Evolutionary conservation across 768 basidiomycete genomes (phyloP).

Genomic region (Filobasidium wieringae): DNA sequence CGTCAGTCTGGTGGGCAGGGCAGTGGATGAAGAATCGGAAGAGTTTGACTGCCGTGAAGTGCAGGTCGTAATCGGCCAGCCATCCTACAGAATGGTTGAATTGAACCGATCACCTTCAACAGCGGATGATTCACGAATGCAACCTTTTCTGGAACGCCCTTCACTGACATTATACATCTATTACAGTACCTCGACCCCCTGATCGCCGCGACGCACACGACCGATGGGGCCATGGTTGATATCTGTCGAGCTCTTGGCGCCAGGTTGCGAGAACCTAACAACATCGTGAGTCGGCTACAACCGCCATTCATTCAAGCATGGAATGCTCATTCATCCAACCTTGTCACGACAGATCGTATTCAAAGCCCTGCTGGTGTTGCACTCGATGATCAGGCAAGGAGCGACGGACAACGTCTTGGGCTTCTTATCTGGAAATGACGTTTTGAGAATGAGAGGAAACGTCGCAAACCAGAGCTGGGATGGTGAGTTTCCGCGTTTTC

Average conservation of each 20-base stretch:
- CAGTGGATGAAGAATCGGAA: too few relatives aligned
- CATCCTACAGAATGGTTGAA: too few relatives aligned
- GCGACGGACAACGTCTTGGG: slow-evolving; percentile 81
- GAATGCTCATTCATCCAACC: not conserved
- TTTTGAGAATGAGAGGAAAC: slow-evolving; percentile 71
- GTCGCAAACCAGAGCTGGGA: slow-evolving; percentile 67
- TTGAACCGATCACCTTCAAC: not conserved
- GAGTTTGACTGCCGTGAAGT: too few relatives aligned
- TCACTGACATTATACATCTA: too few relatives aligned
- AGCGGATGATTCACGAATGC: not conserved
- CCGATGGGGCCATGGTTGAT: slow-evolving; percentile 84
- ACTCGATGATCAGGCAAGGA: slow-evolving; percentile 95
- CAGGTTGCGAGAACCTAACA: slow-evolving; percentile 80
- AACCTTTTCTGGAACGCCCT: slow-evolving; percentile 10
- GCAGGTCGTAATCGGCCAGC: too few relatives aligned
- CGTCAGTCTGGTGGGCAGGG: too few relatives aligned
- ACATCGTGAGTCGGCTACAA: slow-evolving; percentile 50
- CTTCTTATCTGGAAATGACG: slow-evolving; percentile 63
- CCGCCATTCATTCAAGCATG: not conserved
- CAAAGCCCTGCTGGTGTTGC: slow-evolving; percentile 88
- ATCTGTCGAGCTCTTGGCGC: slow-evolving; percentile 79
- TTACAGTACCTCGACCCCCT: slow-evolving; percentile 98
- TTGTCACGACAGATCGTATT: slow-evolving; percentile 64
- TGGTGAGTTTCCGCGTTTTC: slow-evolving; percentile 44
- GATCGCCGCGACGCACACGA: slow-evolving; percentile 90